Base-by-base conservation (phyloP, 345 rosid species). In the Rhizophora mangle region DNA sequence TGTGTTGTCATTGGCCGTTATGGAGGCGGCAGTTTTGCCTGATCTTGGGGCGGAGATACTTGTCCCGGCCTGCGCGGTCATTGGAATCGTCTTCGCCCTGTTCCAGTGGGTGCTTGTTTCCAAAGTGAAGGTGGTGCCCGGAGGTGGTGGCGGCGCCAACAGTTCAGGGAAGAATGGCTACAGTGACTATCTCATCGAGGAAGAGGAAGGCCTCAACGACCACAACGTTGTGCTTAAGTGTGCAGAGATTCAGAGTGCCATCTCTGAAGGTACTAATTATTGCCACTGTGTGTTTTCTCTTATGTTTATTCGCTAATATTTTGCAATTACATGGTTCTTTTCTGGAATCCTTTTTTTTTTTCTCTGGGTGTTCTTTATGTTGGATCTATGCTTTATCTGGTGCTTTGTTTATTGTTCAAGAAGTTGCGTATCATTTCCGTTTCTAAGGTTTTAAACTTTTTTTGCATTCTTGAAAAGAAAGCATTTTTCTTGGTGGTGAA, bases 151-250 rank as follows among this genome's bases (percentile, higher is more conserved):
- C 19, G 76, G 68, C 71, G 72, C 77, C 52, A 68, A 22, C 21
- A 76, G 54, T 24, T 16, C 29, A 24, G 43, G 22, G 6, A 89
- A 85, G 76, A 87, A 85, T n/a, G 96, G 88, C 1, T 78, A 79
- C 65, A n/a, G 37, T 10, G 97, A 91, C 59, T 88, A 77, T 63
- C 87, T 94, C 20, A 94, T 94, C 58, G 99, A 92, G 69, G 99
- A 94, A 71, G 99, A 94, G 69, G 99, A 94, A 76, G 94, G 90
- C n/a, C 74, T 94, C 43, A 88, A 92, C 70, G 97, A 92, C 73
- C 92, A 89, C 70, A 85, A 72, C 81, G 89, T 88, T 68, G 97
- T 89, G 58, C 72, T 81, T 59, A 94, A 87, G 65, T 91, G 97
- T 52, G 89, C 99, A 24, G 99, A 94, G 74, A 94, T 94, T 39